Percentiles rank a stretch among this genome's conserved stretches.
Conservation (phyloP, 2,329 filamentous ascomycete species). For the Mycosphaerella sp. region DNA sequence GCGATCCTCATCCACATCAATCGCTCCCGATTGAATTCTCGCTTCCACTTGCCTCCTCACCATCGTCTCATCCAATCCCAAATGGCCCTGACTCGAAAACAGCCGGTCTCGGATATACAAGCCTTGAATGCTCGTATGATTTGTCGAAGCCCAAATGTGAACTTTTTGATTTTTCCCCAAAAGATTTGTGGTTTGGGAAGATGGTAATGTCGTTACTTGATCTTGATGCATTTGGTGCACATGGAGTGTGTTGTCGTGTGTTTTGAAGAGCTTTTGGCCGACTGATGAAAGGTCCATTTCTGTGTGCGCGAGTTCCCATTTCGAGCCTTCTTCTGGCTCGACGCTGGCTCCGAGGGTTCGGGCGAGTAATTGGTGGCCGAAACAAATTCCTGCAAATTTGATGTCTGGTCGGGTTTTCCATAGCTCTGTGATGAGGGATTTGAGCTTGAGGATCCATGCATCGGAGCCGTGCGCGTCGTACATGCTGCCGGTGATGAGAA, state of each 20-base stretch:
- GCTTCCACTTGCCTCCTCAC: slow-evolving; percentile 42
- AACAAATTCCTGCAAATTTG: slow-evolving; percentile 45
- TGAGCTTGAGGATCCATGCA: slow-evolving; percentile 40
- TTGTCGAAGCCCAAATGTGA: slow-evolving; percentile 45
- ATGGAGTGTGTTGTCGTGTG: slow-evolving; percentile 32
- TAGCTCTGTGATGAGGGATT: slow-evolving; percentile 44
- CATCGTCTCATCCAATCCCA: slow-evolving; percentile 44
- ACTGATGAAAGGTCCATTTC: slow-evolving; percentile 37
- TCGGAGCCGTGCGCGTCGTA: slow-evolving; percentile 45
- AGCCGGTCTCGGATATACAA: slow-evolving; percentile 41
- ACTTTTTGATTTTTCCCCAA: slow-evolving; percentile 40
- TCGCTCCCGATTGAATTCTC: slow-evolving; percentile 39
- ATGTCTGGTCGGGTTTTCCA: slow-evolving; percentile 49
- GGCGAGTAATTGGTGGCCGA: slow-evolving; percentile 45
- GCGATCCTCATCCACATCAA: slow-evolving; percentile 33
- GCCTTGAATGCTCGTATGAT: slow-evolving; percentile 42
- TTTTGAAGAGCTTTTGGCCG: slow-evolving; percentile 39
- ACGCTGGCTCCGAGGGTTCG: slow-evolving; percentile 40
- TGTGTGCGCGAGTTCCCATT: slow-evolving; percentile 45
- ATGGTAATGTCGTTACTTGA: slow-evolving; percentile 36
- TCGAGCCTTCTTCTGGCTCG: slow-evolving; percentile 33
- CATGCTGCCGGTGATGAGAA: slow-evolving; percentile 44
- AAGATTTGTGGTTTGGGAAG: slow-evolving; percentile 29
- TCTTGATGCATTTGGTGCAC: slow-evolving; percentile 47
- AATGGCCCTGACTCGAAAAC: slow-evolving; percentile 45